Conservation (phyloP, 1,139 yeast genomes). For the Yamadazyma epiphylla region DNA sequence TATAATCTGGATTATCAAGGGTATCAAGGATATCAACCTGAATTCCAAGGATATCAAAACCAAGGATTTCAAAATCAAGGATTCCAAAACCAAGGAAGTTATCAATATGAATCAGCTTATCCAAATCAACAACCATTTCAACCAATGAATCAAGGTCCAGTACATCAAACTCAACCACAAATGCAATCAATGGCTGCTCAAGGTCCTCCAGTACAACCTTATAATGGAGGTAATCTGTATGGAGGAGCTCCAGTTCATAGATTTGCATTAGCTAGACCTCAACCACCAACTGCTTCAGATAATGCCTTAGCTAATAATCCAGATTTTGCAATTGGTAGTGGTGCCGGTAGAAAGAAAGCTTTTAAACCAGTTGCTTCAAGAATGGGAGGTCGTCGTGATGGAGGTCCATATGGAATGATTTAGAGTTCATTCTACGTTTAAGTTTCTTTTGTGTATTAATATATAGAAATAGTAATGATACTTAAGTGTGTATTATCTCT, state of each 20-base stretch:
- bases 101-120: constrained; percentile 4
- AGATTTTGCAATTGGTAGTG: constrained; percentile 41
- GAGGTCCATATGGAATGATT: constrained; percentile 19
- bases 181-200: background rate
- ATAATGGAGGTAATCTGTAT: background rate
- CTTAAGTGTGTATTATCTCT: too few relatives aligned
- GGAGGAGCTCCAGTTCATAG: background rate
- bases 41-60: constrained; percentile 10
- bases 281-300: constrained; percentile 42
- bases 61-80: background rate
- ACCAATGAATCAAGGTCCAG: constrained; percentile 2
- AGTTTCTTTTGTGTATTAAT: too few relatives aligned
- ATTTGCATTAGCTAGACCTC: constrained; percentile 8
- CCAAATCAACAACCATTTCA: constrained; percentile 9
- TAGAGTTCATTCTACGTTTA: constrained; percentile 1
- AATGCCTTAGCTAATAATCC: constrained; percentile 49
- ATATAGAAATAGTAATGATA: too few relatives aligned
- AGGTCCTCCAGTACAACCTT: background rate
- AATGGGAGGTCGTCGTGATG: constrained; percentile 11
- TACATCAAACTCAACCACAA: background rate
- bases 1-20: constrained; percentile 20
- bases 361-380: constrained; percentile 13
- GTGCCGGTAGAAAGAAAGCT: constrained; percentile 20
- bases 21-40: constrained; percentile 16
- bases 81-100: constrained; percentile 1